Conservation (phyloP, 129 eudicot species). For the Centaurea solstitialis region DNA sequence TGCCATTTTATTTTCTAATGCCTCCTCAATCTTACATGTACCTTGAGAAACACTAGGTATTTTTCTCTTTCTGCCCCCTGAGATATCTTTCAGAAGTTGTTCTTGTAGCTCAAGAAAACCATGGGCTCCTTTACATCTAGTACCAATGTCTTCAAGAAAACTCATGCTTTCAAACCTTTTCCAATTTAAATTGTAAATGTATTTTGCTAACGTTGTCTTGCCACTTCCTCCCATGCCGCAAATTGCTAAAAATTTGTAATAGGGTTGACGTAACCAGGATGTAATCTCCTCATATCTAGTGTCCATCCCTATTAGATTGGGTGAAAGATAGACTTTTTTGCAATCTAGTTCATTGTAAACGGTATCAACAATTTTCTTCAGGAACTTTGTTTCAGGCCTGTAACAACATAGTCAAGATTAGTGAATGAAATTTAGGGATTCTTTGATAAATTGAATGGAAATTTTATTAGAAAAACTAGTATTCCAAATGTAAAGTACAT, state of each 20-base stretch:
- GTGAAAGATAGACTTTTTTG: neutral
- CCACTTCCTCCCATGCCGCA: slow-evolving; percentile 26
- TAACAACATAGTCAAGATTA: neutral
- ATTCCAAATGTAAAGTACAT: neutral
- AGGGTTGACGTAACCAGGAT: neutral
- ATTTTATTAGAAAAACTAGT: too few species aligned
- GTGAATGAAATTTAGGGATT: too few species aligned
- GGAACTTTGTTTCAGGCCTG: neutral
- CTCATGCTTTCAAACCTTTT: neutral
- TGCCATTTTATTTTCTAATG: neutral
- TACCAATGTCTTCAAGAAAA: neutral
- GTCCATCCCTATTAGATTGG: neutral
- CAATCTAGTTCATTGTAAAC: neutral
- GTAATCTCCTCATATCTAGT: neutral
- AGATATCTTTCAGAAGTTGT: slow-evolving; percentile 4
- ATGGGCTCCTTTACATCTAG: neutral
- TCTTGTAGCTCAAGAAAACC: slow-evolving; percentile 8
- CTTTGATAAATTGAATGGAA: neutral
- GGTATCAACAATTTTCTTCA: neutral
- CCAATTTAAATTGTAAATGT: neutral
- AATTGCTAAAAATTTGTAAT: slow-evolving; percentile 8
- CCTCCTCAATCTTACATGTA: neutral
- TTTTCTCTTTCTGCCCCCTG: neutral
- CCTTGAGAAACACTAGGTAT: neutral
- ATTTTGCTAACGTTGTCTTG: slow-evolving; percentile 15